phyloP scores from a whole-genome alignment of 2,329 filamentous ascomycete species.

The Nemania sp. region DNA sequence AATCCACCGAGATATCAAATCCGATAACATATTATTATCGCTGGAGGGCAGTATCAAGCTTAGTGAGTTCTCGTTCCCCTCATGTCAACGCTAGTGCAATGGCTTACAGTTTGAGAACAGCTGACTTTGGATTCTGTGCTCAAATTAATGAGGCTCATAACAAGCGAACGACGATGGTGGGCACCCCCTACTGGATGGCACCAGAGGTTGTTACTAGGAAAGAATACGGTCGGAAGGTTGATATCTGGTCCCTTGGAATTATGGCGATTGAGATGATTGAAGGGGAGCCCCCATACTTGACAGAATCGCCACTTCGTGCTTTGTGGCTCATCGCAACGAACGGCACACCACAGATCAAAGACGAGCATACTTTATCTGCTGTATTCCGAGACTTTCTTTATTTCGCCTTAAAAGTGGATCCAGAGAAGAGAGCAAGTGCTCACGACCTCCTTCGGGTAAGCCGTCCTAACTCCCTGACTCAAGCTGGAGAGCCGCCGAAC shows the following conservation, averaged over 20 bases:
- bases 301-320: conserved; percentile 91
- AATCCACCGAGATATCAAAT: conserved; percentile 99
- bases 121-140: conserved; percentile 98
- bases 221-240: conserved; percentile 97
- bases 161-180: conserved; percentile 99
- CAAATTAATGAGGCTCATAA: conserved; percentile 98
- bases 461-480: conserved; percentile 42
- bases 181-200: conserved; percentile 99
- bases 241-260: conserved; percentile 98
- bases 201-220: conserved; percentile 97
- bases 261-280: conserved; percentile 99
- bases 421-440: conserved; percentile 94
- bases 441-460: conserved; percentile 92
- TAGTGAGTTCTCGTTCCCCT: conserved; percentile 70
- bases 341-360: conserved; percentile 94
- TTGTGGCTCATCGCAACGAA: conserved; percentile 97
- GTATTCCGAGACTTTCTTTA: conserved; percentile 92
- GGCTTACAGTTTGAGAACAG: conserved; percentile 58
- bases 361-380: conserved; percentile 82
- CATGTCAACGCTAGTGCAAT: background rate
- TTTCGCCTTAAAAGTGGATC: conserved; percentile 95
- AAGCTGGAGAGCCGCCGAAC: conserved; percentile 16
- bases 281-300: conserved; percentile 96
- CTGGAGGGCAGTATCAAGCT: conserved; percentile 97
- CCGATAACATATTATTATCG: conserved; percentile 95